A percentile compares a stretch with the other conserved stretches of the same genome.
Evolutionary conservation across 805 yeast species (phyloP).

Genomic region (Kluyveromyces wickerhamii): DNA sequence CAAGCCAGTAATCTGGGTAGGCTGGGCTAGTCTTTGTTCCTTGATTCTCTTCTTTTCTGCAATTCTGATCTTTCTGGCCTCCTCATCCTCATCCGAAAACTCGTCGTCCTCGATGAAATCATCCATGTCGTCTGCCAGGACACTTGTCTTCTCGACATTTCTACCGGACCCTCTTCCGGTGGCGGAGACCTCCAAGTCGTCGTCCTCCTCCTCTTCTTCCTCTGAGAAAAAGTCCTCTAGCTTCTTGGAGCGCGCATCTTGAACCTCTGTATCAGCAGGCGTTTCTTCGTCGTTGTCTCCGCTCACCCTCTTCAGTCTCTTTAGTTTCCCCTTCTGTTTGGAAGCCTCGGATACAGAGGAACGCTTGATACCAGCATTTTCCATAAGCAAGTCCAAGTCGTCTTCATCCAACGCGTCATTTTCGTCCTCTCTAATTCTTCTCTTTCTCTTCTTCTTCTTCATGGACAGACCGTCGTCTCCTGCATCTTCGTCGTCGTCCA

Average conservation of each 20-base stretch:
- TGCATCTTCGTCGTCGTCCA: conserved; percentile 80
- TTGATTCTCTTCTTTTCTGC: conserved; percentile 27
- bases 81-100: conserved; percentile 72
- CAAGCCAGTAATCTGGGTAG: conserved; percentile 50
- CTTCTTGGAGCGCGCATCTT: conserved; percentile 17
- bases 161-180: conserved; percentile 15
- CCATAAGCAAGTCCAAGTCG: conserved; percentile 85
- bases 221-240: conserved; percentile 37
- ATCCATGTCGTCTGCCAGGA: conserved; percentile 69
- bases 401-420: conserved; percentile 83
- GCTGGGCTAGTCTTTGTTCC: conserved; percentile 41
- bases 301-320: conserved; percentile 80
- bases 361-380: conserved; percentile 74
- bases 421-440: conserved; percentile 39
- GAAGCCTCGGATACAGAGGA: conserved; percentile 29
- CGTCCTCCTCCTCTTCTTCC: conserved; percentile 30
- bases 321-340: conserved; percentile 44
- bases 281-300: conserved; percentile 33
- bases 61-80: conserved; percentile 36
- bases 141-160: conserved; percentile 24
- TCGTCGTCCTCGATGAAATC: conserved; percentile 98
- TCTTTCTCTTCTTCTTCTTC: conserved; percentile 34
- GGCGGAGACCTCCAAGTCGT: conserved; percentile 5
- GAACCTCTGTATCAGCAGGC: conserved; percentile 13
- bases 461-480: conserved; percentile 37